Conservation (phyloP, 306 rosid genomes). For the Cucurbita argyrosperma region DNA sequence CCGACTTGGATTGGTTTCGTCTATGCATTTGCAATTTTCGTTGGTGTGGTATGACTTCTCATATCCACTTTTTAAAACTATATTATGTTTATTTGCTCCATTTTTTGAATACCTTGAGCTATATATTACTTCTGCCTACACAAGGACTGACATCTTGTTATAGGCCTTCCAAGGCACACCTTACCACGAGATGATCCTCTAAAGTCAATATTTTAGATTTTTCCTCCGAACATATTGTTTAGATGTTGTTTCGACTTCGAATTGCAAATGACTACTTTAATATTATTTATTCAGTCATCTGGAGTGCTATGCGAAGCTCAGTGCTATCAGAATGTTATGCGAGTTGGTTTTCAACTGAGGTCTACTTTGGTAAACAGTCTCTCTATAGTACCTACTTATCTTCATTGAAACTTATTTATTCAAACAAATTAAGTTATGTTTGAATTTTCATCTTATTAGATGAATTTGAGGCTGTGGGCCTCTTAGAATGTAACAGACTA, state of each 20-base stretch:
- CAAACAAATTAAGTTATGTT: neutral
- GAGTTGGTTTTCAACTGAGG: conserved; percentile 62
- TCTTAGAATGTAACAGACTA: neutral
- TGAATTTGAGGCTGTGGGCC: neutral
- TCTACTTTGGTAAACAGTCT: conserved; percentile 17
- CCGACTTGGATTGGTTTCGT: conserved; percentile 73
- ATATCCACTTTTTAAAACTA: neutral
- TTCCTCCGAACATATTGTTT: no score
- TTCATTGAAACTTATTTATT: no score
- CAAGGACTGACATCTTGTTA: no score
- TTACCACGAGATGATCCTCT: no score
- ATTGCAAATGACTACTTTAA: no score
- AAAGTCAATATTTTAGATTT: no score
- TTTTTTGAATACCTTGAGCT: no score
- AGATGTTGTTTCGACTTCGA: no score
- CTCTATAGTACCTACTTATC: neutral
- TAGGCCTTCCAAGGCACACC: no score
- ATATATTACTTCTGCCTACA: no score
- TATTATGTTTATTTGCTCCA: no score
- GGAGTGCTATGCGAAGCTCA: conserved; percentile 64
- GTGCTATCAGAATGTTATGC: conserved; percentile 57
- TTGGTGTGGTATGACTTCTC: conserved; percentile 57
- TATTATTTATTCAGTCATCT: conserved; percentile 30
- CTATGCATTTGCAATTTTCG: conserved; percentile 61
- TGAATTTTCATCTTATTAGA: neutral